Base-by-base conservation (phyloP, 2,329 filamentous ascomycete species). In the Claviceps fusiformis region DNA sequence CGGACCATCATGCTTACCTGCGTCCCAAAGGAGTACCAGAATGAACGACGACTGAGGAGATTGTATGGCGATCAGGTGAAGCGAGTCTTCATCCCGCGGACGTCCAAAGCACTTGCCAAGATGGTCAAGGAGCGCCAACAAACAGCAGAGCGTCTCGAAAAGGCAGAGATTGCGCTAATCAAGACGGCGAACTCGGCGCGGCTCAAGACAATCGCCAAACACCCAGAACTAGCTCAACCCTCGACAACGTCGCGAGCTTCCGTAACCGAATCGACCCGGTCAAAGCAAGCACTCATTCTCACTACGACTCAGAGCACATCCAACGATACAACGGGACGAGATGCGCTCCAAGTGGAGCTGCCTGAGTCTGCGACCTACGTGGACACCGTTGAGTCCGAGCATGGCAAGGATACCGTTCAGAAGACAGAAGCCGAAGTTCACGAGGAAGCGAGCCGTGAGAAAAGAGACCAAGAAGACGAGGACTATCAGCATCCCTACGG, bases 1-100 rank as follows among this genome's bases (percentile, higher is more conserved):
- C 83, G 89, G 54, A 96, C 91, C 1, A 87, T 97, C 1, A 81
- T 98, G 13, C 90, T 95, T 69, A 86, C 89, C 2, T 86, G 88
- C 2, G 89, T 96, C 1, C 92, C 92, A 2, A 73, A 82, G 24
- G 74, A 82, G 8, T 95, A 95, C 60, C 79, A 93, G 53, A 81
- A 89, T 62, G 83, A 91, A 68, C 76, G 77, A n/a, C 86, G 82
- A 62, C 74, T 96, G 55, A 82, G 87, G 58, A 82, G 82, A 61
- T 83, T 95, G 60, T 95, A 96, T 64, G 89, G 90, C 33, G 77
- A 86, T 29, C 80, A 87, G 15, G 89, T 95, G 44, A 86, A 86
- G 70, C 83, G 85, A 57, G 77, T 96, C 43, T 97, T 91, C 89
- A 81, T 96, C 56, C 83, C 83, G 1, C 85, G 84, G 15, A 86